Conservation (phyloP, 2,329 filamentous ascomycete genomes). For the Didymella lethalis region DNA sequence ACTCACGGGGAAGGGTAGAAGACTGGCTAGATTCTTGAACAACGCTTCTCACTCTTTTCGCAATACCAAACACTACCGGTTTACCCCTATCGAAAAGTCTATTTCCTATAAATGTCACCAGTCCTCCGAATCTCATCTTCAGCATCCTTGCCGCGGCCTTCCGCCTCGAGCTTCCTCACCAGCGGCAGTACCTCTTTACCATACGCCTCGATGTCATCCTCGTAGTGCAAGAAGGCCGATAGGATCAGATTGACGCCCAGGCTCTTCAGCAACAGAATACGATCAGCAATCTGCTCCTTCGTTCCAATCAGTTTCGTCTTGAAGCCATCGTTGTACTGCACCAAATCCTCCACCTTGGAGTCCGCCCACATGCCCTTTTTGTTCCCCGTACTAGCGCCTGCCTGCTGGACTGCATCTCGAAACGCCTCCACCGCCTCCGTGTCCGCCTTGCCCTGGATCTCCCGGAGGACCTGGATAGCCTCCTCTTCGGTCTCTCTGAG, state of each 20-base stretch:
- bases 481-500: slow-evolving; percentile 60
- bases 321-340: slow-evolving; percentile 65
- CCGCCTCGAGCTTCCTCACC: slow-evolving; percentile 57
- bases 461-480: slow-evolving; percentile 58
- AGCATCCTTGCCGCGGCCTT: slow-evolving; percentile 58
- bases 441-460: slow-evolving; percentile 64
- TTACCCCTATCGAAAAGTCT: background rate
- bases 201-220: slow-evolving; percentile 61
- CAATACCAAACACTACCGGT: background rate
- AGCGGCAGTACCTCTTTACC: slow-evolving; percentile 58
- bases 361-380: slow-evolving; percentile 64
- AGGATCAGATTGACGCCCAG: slow-evolving; percentile 56
- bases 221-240: slow-evolving; percentile 61
- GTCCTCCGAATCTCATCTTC: slow-evolving; percentile 58
- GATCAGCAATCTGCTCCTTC: slow-evolving; percentile 60
- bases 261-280: slow-evolving; percentile 59
- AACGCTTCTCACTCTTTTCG: background rate
- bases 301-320: slow-evolving; percentile 64
- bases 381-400: slow-evolving; percentile 57
- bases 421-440: slow-evolving; percentile 61
- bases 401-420: slow-evolving; percentile 59
- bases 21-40: slow-evolving; percentile 9
- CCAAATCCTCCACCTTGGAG: slow-evolving; percentile 61
- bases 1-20: slow-evolving; percentile 17
- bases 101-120: slow-evolving; percentile 57